Conservation (phyloP, 2,329 filamentous ascomycete species). For the Taxawa tesnikishii region DNA sequence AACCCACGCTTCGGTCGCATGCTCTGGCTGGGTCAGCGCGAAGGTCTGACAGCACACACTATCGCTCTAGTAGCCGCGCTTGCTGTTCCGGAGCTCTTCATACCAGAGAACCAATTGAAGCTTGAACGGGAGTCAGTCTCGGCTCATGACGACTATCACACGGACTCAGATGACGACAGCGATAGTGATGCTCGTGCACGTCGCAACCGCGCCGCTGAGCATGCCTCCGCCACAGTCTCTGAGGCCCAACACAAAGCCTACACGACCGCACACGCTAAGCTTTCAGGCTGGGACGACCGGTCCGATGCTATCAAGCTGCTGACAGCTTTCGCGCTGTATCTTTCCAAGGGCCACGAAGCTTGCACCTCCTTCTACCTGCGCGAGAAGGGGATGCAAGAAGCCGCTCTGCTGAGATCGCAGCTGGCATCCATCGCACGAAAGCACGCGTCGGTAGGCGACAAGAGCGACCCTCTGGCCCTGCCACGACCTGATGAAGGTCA, state of each 20-base stretch:
- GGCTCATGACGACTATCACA: conserved; percentile 25
- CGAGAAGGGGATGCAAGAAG: conserved; percentile 76
- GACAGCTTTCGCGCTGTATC: conserved; percentile 71
- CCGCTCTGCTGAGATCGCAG: conserved; percentile 69
- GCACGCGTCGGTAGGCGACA: conserved; percentile 2
- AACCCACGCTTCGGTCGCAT: conserved; percentile 87
- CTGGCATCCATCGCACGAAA: conserved; percentile 55
- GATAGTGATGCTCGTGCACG: conserved; percentile 6
- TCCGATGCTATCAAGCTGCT: conserved; percentile 86
- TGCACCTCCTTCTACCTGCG: conserved; percentile 76
- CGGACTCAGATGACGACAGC: conserved; percentile 10
- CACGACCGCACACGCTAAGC: conserved; percentile 63
- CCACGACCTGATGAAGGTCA: conserved; percentile 50
- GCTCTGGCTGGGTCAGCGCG: conserved; percentile 72
- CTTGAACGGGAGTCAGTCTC: conserved; percentile 36
- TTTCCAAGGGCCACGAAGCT: conserved; percentile 25
- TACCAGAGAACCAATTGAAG: conserved; percentile 57
- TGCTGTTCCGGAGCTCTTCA: conserved; percentile 77
- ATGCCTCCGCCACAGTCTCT: conserved; percentile 46
- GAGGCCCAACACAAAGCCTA: conserved; percentile 52
- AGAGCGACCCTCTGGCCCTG: conserved; percentile 23
- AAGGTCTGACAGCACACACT: conserved; percentile 72
- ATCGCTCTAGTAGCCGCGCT: conserved; percentile 81
- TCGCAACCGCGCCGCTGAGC: conserved; percentile 46
- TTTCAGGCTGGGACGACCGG: conserved; percentile 68